These are phyloP conservation scores for Paraphaeosphaeria minitans DNA, from an alignment of 2,329 filamentous ascomycete genomes.

Conservation along the genomic window DNA sequence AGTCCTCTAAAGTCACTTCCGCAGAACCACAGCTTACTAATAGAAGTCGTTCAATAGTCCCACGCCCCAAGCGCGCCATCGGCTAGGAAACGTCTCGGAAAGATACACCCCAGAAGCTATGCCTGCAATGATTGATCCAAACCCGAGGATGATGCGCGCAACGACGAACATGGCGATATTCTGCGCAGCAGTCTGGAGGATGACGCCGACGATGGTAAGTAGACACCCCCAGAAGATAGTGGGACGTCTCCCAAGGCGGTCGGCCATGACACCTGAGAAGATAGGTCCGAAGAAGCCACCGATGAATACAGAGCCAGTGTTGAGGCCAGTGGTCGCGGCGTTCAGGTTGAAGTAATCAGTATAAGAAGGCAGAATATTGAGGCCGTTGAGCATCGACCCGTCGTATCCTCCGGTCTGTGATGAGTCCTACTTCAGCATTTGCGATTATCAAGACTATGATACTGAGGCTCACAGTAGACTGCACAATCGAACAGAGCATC, in stretches of 20 bases:
- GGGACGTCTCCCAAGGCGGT: conserved; percentile 6
- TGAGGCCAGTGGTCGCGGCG: conserved; percentile 9
- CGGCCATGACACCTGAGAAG: neutral
- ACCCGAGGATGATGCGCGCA: conserved; percentile 52
- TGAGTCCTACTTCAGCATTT: neutral
- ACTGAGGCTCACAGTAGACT: conserved; percentile 25
- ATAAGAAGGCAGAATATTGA: conserved; percentile 9
- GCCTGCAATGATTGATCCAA: conserved; percentile 51
- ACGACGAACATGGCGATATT: conserved; percentile 14
- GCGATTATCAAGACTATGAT: neutral
- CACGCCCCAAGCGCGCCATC: conserved; percentile 53
- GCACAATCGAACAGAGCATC: conserved; percentile 56
- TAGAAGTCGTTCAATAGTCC: conserved; percentile 33
- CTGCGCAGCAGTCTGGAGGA: conserved; percentile 10
- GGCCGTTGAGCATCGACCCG: conserved; percentile 10
- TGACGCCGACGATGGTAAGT: conserved; percentile 2
- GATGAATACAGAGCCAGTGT: conserved; percentile 5
- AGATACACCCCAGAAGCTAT: conserved; percentile 56
- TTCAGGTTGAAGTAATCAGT: conserved; percentile 11
- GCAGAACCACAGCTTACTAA: neutral
- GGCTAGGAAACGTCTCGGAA: conserved; percentile 55
- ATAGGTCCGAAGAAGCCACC: conserved; percentile 5
- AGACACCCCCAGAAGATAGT: conserved; percentile 4
- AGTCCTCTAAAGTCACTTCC: conserved; percentile 31
- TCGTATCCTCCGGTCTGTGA: conserved; percentile 8